Base-by-base conservation (phyloP, 768 basidiomycete genomes). In the Filobasidium floriforme region DNA sequence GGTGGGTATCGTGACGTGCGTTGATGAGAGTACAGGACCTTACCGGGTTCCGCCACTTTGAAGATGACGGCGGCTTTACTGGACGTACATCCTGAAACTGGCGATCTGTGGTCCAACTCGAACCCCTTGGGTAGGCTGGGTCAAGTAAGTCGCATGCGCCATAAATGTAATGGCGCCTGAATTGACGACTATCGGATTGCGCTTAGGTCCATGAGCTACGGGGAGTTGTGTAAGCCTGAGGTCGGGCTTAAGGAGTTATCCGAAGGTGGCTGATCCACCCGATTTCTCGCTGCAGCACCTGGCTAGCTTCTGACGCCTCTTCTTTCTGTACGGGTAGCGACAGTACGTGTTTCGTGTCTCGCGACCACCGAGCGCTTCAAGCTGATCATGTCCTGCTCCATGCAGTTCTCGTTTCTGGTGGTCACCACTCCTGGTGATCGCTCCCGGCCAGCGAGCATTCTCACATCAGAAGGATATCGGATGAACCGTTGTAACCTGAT, bases 41-140 rank as follows among this genome's bases (percentile, higher is more conserved):
- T 6, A 57, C 26, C 61, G 26, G 41, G 61, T 40, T 19, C 29
- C 5, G 18, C 57, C 37, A 72, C 72, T 19, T 68, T 70, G 37
- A 68, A 75, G 54, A 70, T 76, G 70, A 77, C 75, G 3, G 74
- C 68, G 26, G 69, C 61, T 3, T 65, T 77, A 7, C 67, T 77
- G n/a, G 71, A 67, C n/a, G 51, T 70, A 7, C 26, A 67, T 24
- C 76, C 76, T 0, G 68, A 72, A 24, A 68, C 71, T 28, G 67
- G 69, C 7, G 70, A 77, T 41, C 41, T 68, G 15, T 75, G 73
- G 74, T 61, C 62, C 10, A 49, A 61, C 12, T 55, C 60, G 6
- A 68, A 68, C 43, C 67, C 67, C 1, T 59, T 68, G 29, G 67
- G 67, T 46, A 68, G 67, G 46, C 32, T 68, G 40, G 67, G 67